Evolutionary conservation across 768 basidiomycete species (phyloP).

Genomic region (Grammothele lineata): DNA sequence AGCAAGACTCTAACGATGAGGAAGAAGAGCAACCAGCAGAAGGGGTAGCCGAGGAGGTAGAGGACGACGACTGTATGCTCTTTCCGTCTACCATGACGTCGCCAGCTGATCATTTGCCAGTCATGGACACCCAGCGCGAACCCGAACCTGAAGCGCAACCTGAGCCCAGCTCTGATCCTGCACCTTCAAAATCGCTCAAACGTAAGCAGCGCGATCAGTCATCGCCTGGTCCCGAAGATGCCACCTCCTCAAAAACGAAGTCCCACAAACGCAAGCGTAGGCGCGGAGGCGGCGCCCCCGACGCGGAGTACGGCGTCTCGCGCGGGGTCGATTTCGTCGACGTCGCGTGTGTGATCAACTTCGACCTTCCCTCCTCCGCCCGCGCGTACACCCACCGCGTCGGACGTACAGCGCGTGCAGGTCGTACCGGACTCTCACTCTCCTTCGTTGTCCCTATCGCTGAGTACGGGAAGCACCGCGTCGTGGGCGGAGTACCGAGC

Average conservation of each 20-base stretch:
- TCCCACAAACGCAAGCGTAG: constrained; percentile 47
- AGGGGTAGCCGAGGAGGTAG: constrained; percentile 36
- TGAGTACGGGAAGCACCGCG: constrained; percentile 71
- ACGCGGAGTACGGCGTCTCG: constrained; percentile 89
- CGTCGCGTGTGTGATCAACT: constrained; percentile 96
- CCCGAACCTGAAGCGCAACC: not conserved
- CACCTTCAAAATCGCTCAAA: constrained; percentile 36
- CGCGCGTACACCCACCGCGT: constrained; percentile 93
- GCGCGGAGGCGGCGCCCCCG: constrained; percentile 35
- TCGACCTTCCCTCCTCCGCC: constrained; percentile 88
- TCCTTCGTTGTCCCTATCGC: constrained; percentile 77
- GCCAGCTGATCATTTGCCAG: constrained; percentile 29
- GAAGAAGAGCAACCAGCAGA: constrained; percentile 35
- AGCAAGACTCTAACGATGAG: constrained; percentile 48
- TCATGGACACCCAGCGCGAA: constrained; percentile 52
- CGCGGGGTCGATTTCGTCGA: constrained; percentile 97
- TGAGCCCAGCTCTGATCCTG: constrained; percentile 25
- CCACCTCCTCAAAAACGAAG: constrained; percentile 26
- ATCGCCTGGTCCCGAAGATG: constrained; percentile 31
- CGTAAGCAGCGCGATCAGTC: constrained; percentile 47
- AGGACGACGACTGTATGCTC: constrained; percentile 33
- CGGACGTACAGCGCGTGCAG: constrained; percentile 94
- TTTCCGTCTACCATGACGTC: not conserved
- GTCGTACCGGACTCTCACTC: constrained; percentile 86
- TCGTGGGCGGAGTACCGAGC: constrained; percentile 63